These are phyloP conservation scores for Sclerotiophoma versabilis DNA, from an alignment of 2,329 filamentous ascomycete genomes.

Conservation along the genomic window DNA sequence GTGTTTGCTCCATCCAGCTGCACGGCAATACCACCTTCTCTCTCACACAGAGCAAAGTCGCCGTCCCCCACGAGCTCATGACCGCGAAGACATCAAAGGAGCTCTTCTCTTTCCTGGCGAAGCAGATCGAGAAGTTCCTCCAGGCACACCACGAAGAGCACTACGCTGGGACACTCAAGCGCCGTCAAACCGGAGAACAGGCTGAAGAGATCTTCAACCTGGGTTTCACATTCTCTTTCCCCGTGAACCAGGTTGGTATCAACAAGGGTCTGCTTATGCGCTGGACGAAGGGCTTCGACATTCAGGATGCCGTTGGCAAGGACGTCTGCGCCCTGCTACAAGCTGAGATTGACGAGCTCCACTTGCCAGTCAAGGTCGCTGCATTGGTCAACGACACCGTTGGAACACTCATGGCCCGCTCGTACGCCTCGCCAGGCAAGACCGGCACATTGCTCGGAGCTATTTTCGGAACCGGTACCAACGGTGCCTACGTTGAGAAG, in stretches of 20 bases:
- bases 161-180: conserved; percentile 73
- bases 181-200: conserved; percentile 66
- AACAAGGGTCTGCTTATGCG: conserved; percentile 94
- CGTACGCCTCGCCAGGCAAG: conserved; percentile 90
- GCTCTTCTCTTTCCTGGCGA: conserved; percentile 90
- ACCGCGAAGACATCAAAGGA: conserved; percentile 83
- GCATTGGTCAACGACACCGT: conserved; percentile 98
- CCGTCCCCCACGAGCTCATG: conserved; percentile 91
- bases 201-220: conserved; percentile 87
- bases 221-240: conserved; percentile 99
- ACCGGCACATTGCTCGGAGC: conserved; percentile 88
- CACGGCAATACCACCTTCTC: conserved; percentile 96
- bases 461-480: conserved; percentile 97
- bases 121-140: conserved; percentile 90
- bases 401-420: conserved; percentile 95
- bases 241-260: conserved; percentile 90
- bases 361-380: conserved; percentile 90
- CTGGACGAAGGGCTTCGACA: conserved; percentile 99
- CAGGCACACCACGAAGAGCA: conserved; percentile 86
- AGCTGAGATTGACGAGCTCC: conserved; percentile 83
- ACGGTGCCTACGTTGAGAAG: conserved; percentile 97
- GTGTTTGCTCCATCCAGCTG: conserved; percentile 92
- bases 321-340: conserved; percentile 94
- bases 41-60: conserved; percentile 89
- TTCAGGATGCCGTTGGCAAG: conserved; percentile 90